Evolutionary conservation across 2,329 filamentous ascomycete species (phyloP), one percentile per base, ranked within the genome.

Genomic region (Pseudogymnoascus sp.): DNA sequence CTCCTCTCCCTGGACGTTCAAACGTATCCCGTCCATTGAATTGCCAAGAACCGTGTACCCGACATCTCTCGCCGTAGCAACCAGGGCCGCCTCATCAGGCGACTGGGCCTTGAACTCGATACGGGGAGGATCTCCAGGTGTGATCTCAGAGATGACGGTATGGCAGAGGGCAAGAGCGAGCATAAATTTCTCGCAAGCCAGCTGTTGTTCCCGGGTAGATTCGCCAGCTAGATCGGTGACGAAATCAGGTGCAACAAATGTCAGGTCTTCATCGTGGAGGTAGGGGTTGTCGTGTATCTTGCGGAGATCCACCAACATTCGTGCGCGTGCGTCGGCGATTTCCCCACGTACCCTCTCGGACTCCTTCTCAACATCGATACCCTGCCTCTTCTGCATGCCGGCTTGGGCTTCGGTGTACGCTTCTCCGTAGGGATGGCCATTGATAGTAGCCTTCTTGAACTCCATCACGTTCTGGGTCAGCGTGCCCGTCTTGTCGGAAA

Each of bases 21-120:
- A 72, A 61, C 90, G 85, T 65, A 99, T 89, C 60, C 91, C 90
- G 65, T 96, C 90, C 38, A 84, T 82, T 1, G 88, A 85, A 64
- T 87, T 84, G 23, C 92, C 91, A 14, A 97, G 82, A 4, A 97
- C 91, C 1, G 92, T 96, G 72, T 96, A 97, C 3, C 94, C 94
- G 78, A 93, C 91, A 69, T 99, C 94, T 63, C 92, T 89, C 64
- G 94, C 94, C 23, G 94, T 97, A n/a, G 92, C 86, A 5, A 99
- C 94, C 14, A 99, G 80, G 9, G 94, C 94, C 60, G 94, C 92
- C 76, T 99, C 94, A 71, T 99, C 94, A 1, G 94, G 94, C 38
- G 92, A 97, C 72, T 99, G 94, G 0, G 94, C 94, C 77, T 95
- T 97, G 82, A 97, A 99, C 30, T 92, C 84, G 70, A 99, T 94